Evolutionary conservation across 169 alveolate species (phyloP).

Genomic region (Plasmodium billcollinsi): DNA sequence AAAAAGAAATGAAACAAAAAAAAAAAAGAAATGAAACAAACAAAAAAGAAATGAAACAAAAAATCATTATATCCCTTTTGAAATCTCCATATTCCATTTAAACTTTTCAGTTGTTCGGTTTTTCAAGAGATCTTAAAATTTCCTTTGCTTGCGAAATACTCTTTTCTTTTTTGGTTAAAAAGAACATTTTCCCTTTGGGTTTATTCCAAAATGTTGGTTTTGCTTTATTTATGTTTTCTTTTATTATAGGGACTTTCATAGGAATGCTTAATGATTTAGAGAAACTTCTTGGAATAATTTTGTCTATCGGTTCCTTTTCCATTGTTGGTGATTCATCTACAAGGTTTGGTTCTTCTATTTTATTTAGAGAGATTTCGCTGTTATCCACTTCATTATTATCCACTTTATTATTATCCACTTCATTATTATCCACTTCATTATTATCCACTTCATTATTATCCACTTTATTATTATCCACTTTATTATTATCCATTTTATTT

Average conservation of each 20-base stretch:
- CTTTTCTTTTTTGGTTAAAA: neutral
- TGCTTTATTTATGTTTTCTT: neutral
- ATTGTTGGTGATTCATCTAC: neutral
- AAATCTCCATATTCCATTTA: neutral
- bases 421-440: too few relatives aligned
- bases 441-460: too few relatives aligned
- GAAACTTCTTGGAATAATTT: neutral
- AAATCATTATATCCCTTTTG: neutral
- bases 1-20: neutral
- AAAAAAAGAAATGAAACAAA: neutral
- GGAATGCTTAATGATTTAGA: neutral
- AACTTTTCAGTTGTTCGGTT: neutral
- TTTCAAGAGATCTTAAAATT: constrained; percentile 3
- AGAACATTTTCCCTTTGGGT: neutral
- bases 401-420: too few relatives aligned
- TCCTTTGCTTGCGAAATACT: neutral
- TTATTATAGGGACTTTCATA: neutral
- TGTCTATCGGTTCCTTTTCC: neutral
- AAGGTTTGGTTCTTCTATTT: too few relatives aligned
- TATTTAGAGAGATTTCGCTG: too few relatives aligned
- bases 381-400: too few relatives aligned
- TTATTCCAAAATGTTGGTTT: constrained; percentile 14
- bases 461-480: neutral
- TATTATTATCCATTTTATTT: too few relatives aligned
- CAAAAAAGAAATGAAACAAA: neutral